Conservation (phyloP, 306 rosid genomes). For the Dicorynia guianensis region DNA sequence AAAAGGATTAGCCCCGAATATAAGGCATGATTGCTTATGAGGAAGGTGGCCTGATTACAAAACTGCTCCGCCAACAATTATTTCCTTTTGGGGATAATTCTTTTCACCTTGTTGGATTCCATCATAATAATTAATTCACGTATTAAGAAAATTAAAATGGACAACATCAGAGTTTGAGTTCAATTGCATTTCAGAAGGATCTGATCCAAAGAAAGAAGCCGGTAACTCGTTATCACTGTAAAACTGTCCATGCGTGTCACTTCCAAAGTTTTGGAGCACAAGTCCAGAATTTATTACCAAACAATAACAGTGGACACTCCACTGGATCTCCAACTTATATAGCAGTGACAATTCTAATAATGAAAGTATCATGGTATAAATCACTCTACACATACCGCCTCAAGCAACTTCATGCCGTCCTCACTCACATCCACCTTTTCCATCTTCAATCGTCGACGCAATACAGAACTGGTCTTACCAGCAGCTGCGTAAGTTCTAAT, state of each 20-base stretch:
- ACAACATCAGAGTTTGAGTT: no score
- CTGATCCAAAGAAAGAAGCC: no score
- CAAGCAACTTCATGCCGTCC: constrained; percentile 69
- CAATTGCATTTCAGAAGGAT: no score
- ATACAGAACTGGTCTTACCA: constrained; percentile 63
- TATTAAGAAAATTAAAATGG: no score
- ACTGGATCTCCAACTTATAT: constrained; percentile 38
- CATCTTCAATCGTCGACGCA: constrained; percentile 79
- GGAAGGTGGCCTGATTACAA: no score
- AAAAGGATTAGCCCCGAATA: no score
- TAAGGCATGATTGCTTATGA: no score
- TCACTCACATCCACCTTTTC: constrained; percentile 77
- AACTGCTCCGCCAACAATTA: no score
- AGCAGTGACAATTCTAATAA: constrained; percentile 37
- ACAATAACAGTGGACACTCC: constrained; percentile 39
- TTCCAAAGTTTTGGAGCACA: constrained; percentile 31
- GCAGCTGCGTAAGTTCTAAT: constrained; percentile 83
- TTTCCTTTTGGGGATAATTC: no score
- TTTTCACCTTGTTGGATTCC: no score
- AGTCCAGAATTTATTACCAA: constrained; percentile 41
- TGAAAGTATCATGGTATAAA: constrained; percentile 15
- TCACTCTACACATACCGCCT: constrained; percentile 68
- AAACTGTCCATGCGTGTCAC: constrained; percentile 8
- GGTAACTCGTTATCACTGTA: no score
- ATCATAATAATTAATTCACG: no score